Base-by-base conservation (phyloP, 2,329 filamentous ascomycete genomes). In the Chaetomiaceae sp. region DNA sequence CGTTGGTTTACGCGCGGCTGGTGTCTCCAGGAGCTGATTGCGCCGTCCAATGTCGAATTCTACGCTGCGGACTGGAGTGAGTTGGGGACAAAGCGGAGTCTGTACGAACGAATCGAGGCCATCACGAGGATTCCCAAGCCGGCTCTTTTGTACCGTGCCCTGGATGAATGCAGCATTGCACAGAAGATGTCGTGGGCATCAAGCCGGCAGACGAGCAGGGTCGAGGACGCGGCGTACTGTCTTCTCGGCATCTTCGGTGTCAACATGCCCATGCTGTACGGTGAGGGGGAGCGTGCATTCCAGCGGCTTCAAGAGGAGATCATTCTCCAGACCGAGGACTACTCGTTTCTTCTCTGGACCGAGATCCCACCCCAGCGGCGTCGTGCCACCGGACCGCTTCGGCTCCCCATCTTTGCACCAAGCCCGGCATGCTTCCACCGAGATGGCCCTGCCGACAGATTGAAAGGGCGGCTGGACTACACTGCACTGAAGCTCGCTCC, bases 231-330 rank as follows among this genome's bases (percentile, higher is more conserved):
- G 12, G 68, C 68, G 0, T 74, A 73, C 32, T 71, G 62, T 15
- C 54, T 74, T 0, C 49, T 74, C 2, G 70, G 70, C 0, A 60
- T 73, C 0, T 73, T 74, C 24, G 58, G 59, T 0, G 59, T 74
- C 18, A 62, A 68, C 22, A 70, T 74, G 63, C 63, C 69, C 0
- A 52, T 72, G 5, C 41, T 72, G 0, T 73, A 73, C 37, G 70
- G 70, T 0, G 63, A 68, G 37, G 63, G 64, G 0, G 5, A 12
- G 0, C 58, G 57, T 0, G 61, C 67, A 0, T 64, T 68, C 15
- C 11, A 24, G 0, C 55, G 66, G 14, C 49, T 69, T 0, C 63
- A 65, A 18, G 53, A 61, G n/a, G 61, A 66, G 30, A 67, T 70
- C 14, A 59, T 67, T 35, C 43, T 39, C 24, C 37, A 42, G 14